phyloP scores from a whole-genome alignment of 2,329 filamentous ascomycete genomes.

The Arthroderma sp. region DNA sequence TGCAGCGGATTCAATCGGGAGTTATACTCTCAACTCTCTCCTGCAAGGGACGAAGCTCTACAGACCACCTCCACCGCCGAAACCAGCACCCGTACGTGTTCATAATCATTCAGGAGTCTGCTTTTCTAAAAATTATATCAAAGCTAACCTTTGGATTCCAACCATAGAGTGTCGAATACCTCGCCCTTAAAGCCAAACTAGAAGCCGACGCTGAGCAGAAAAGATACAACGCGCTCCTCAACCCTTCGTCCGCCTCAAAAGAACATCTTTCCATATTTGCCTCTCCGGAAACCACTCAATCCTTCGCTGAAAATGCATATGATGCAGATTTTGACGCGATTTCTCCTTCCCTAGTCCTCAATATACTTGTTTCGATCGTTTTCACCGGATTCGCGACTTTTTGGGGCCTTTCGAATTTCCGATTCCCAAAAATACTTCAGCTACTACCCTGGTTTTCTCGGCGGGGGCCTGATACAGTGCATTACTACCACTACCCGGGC shows the following conservation, averaged over 20 bases:
- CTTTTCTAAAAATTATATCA: background rate
- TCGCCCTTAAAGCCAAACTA: conserved; percentile 73
- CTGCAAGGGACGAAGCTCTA: conserved; percentile 62
- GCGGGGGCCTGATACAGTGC: conserved; percentile 5
- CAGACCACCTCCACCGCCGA: conserved; percentile 64
- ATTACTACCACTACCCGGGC: conserved; percentile 10
- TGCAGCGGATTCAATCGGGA: conserved; percentile 2
- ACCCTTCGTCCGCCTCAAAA: conserved; percentile 38
- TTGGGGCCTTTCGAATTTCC: conserved; percentile 28
- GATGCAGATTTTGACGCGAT: conserved; percentile 33
- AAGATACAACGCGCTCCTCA: conserved; percentile 68
- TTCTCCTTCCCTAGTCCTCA: conserved; percentile 56
- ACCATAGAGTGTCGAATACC: conserved; percentile 64
- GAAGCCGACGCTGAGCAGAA: conserved; percentile 70
- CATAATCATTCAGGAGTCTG: background rate
- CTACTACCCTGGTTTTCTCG: conserved; percentile 4
- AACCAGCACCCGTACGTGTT: conserved; percentile 55
- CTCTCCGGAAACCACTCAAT: conserved; percentile 34
- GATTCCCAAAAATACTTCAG: conserved; percentile 18
- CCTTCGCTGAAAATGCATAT: conserved; percentile 21
- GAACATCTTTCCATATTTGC: conserved; percentile 32
- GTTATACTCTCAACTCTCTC: conserved; percentile 52
- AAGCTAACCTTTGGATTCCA: conserved; percentile 6
- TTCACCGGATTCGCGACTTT: conserved; percentile 43
- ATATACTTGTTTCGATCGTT: conserved; percentile 75